Evolutionary conservation across 192 early-diverging fungal genomes (phyloP).

Genomic region (Coemansia sp.): DNA sequence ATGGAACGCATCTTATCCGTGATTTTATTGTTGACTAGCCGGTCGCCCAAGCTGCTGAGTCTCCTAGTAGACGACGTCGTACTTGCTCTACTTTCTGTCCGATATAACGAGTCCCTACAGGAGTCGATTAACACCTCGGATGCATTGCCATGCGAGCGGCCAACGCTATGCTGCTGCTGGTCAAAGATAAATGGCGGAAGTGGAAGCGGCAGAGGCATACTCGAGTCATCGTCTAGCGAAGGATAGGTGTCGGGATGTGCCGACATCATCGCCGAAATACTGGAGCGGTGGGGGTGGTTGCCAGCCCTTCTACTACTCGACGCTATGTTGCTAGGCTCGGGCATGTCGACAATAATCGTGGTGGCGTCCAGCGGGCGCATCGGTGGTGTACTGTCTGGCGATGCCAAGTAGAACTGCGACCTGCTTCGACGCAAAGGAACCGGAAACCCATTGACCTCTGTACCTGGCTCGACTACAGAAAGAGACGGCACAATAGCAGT

Average conservation of each 20-base stretch:
- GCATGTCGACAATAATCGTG: neutral
- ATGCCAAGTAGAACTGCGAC: slow-evolving; percentile 52
- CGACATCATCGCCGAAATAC: slow-evolving; percentile 6
- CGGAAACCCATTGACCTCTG: slow-evolving; percentile 41
- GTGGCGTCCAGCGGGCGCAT: slow-evolving; percentile 8
- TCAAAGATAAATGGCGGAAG: neutral
- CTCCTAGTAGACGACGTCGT: slow-evolving; percentile 8
- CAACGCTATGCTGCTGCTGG: neutral
- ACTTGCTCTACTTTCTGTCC: slow-evolving; percentile 1
- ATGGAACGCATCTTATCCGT: slow-evolving; percentile 46
- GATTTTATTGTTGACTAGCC: slow-evolving; percentile 20
- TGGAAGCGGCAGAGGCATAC: neutral
- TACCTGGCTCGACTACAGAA: slow-evolving; percentile 20
- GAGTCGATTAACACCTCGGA: neutral
- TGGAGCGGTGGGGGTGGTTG: neutral
- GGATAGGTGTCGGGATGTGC: neutral
- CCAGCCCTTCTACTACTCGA: neutral
- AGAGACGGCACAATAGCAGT: neutral
- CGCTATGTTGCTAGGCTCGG: neutral
- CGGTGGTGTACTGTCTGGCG: slow-evolving; percentile 37
- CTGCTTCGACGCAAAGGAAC: slow-evolving; percentile 28
- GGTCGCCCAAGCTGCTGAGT: slow-evolving; percentile 22
- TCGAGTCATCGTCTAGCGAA: slow-evolving; percentile 1
- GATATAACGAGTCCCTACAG: neutral
- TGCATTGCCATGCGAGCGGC: slow-evolving; percentile 1